Evolutionary conservation across 768 basidiomycete genomes (phyloP).

Genomic region (Trichaptum fuscoviolaceum): DNA sequence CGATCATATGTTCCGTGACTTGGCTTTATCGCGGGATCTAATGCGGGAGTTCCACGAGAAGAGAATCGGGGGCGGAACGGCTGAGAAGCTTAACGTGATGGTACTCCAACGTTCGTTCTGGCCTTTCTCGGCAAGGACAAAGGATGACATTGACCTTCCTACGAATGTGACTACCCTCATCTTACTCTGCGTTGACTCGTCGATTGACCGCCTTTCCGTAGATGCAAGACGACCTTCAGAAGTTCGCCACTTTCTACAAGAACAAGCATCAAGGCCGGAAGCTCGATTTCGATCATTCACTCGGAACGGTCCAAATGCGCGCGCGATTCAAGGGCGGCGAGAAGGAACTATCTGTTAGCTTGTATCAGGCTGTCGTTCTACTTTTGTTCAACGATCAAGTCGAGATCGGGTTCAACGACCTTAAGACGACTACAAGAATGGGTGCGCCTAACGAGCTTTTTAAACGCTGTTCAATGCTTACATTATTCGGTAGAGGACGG

Average conservation of each 20-base stretch:
- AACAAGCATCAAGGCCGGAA: constrained; percentile 68
- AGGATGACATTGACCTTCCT: constrained; percentile 45
- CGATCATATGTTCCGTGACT: constrained; percentile 93
- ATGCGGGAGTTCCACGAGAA: constrained; percentile 59
- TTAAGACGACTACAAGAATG: constrained; percentile 62
- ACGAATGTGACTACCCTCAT: constrained; percentile 34
- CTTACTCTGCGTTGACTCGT: background rate
- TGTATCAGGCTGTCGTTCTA: constrained; percentile 86
- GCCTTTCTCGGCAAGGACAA: constrained; percentile 63
- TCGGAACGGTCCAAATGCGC: constrained; percentile 76
- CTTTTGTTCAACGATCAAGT: constrained; percentile 74
- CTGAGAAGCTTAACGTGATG: constrained; percentile 61
- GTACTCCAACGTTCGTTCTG: constrained; percentile 86
- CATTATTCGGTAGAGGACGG: constrained; percentile 44
- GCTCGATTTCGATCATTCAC: constrained; percentile 81
- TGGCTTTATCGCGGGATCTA: constrained; percentile 69
- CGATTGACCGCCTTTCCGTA: constrained; percentile 23
- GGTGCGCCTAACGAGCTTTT: constrained; percentile 42
- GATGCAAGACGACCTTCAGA: constrained; percentile 69
- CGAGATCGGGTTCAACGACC: constrained; percentile 60
- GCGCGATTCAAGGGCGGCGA: constrained; percentile 59
- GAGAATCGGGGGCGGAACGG: constrained; percentile 14
- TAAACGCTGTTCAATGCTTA: constrained; percentile 18
- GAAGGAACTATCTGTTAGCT: constrained; percentile 87
- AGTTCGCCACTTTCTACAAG: constrained; percentile 70